phyloP scores from a whole-genome alignment of 352 stramenopile species.

The Pythium periplocum region DNA sequence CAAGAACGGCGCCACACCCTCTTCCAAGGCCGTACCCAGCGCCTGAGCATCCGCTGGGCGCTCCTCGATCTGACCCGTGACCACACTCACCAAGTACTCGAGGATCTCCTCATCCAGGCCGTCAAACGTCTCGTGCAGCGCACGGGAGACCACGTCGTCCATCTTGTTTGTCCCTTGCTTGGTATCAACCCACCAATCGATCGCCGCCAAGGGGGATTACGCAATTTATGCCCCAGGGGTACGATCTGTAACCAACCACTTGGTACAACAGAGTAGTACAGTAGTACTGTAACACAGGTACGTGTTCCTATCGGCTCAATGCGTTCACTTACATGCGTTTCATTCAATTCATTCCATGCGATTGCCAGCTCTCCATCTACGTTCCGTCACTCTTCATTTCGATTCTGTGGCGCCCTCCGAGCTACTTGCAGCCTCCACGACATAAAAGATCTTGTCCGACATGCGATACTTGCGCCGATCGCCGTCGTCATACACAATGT shows the following conservation, averaged over 20 bases:
- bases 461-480: slow-evolving; percentile 86
- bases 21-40: slow-evolving; percentile 35
- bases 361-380: no score
- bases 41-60: slow-evolving; percentile 24
- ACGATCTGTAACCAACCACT: no score
- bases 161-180: slow-evolving; percentile 15
- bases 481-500: slow-evolving; percentile 82
- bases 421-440: slow-evolving; percentile 30
- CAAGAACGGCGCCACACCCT: slow-evolving; percentile 72
- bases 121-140: slow-evolving; percentile 41
- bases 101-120: slow-evolving; percentile 65
- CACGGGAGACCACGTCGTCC: slow-evolving; percentile 43
- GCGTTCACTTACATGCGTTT: no score
- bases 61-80: slow-evolving; percentile 43
- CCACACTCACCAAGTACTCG: slow-evolving; percentile 62
- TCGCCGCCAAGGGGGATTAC: no score
- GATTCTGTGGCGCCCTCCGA: no score
- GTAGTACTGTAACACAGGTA: no score
- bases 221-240: no score
- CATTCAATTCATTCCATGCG: no score
- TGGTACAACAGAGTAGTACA: no score
- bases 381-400: no score
- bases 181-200: no score
- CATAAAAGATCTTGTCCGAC: slow-evolving; percentile 86
- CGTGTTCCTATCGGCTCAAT: no score